Evolutionary conservation across 257 asterid species (phyloP), one percentile per base, ranked within the genome.

Genomic region (Salvia hispanica): DNA sequence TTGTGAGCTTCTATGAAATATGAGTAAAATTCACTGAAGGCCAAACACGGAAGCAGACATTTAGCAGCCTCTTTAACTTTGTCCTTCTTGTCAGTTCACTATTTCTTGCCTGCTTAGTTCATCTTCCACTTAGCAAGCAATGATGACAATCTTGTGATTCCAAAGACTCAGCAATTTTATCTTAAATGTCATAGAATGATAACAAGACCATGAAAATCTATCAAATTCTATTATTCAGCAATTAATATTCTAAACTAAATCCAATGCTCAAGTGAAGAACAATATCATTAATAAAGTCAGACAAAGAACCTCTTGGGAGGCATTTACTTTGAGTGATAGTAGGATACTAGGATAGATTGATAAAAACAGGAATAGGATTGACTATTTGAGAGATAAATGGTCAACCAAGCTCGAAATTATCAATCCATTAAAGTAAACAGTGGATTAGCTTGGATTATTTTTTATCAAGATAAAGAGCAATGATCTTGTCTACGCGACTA

Each of bases 201-300:
- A 31, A 43, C 40, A 51, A 50, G 44, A 6, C 40, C 53, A 67
- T 43, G 66, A 66, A 66, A 48, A 37, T 18, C 21, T 43, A 25
- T 36, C 50, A 3, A 44, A 42, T n/a, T 54, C 63, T 18, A 18
- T 18, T 18, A 18, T 18, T 18, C 21, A 60, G 43, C 65, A 58
- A 43, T 5, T 47, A 62, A 33, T 53, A 50, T 62, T 45, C 15
- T 10, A 71, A 21, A 15, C n/a, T 44, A 13, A 48, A 40, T 59
- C 34, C 74, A 33, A 15, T 18, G 45, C n/a, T 14, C 7, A 21
- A 16, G 14, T 56, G n/a, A 6, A 40, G 36, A 37, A 66, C 13
- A 58, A 47, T 9, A 72, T 21, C 56, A 18, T 21, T 64, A 2
- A 2, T 14, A 33, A 34, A 36, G 28, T 9, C 60, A n/a, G 37